A percentile compares a stretch with the other conserved stretches of the same genome.
These are phyloP conservation scores for Fusarium sp. DNA, from an alignment of 2,329 filamentous ascomycete genomes.

Conservation along the genomic window DNA sequence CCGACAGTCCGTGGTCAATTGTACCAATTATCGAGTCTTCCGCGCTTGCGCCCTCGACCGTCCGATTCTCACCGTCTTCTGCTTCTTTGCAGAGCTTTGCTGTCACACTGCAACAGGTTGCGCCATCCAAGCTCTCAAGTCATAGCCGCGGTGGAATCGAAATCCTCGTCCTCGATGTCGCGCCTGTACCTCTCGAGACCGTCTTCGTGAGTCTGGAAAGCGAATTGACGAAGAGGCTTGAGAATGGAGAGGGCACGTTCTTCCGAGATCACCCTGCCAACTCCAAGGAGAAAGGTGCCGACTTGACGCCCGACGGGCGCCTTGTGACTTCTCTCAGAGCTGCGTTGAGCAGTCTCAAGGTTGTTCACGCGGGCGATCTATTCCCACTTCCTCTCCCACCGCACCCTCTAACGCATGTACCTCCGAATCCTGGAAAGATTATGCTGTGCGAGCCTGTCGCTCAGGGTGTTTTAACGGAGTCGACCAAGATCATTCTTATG, in stretches of 20 bases:
- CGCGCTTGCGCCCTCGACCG: constrained; percentile 78
- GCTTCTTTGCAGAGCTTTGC: constrained; percentile 84
- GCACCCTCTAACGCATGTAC: constrained; percentile 88
- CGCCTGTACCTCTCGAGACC: constrained; percentile 83
- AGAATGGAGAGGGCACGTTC: constrained; percentile 87
- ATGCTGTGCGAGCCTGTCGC: constrained; percentile 94
- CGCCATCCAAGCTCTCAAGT: constrained; percentile 80
- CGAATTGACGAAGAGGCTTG: constrained; percentile 81
- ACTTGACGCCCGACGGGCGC: constrained; percentile 64
- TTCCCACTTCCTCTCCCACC: constrained; percentile 82
- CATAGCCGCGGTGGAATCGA: constrained; percentile 84
- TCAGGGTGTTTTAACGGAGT: constrained; percentile 82
- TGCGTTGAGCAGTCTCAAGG: constrained; percentile 77
- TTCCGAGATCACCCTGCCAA: constrained; percentile 71
- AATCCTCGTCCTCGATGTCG: constrained; percentile 84
- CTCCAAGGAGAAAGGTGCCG: constrained; percentile 56
- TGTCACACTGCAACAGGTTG: constrained; percentile 76
- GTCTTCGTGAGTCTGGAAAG: constrained; percentile 89
- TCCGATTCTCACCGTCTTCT: constrained; percentile 82
- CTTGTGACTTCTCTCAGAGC: constrained; percentile 77
- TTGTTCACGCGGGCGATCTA: constrained; percentile 88
- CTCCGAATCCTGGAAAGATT: constrained; percentile 87
- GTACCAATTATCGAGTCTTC: constrained; percentile 78
- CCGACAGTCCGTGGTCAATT: constrained; percentile 84
- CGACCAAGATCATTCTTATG: constrained; percentile 87